Percentiles rank a stretch among this genome's conserved stretches.
Evolutionary conservation across 2,329 filamentous ascomycete species (phyloP).

Genomic region (Dactylellina parvicollis): DNA sequence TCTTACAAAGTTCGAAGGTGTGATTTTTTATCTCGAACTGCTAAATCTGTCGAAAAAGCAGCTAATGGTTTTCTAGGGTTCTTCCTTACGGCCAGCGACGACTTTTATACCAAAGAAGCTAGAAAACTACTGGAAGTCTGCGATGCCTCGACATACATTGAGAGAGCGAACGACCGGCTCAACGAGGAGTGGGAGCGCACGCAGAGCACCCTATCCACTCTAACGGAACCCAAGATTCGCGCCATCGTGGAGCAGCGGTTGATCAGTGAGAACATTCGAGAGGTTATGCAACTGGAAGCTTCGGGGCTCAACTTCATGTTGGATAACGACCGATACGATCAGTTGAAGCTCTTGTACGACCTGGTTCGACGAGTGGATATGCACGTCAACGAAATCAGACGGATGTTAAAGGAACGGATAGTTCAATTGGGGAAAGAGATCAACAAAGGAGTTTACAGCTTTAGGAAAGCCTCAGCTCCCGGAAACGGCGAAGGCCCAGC

Average conservation of each 20-base stretch:
- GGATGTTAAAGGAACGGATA: conserved; percentile 77
- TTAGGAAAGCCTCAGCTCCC: conserved; percentile 68
- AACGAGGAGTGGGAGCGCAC: conserved; percentile 84
- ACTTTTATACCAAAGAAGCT: conserved; percentile 81
- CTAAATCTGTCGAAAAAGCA: no score
- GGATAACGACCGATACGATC: conserved; percentile 82
- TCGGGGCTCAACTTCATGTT: conserved; percentile 90
- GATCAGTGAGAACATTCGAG: conserved; percentile 78
- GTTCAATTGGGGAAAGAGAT: conserved; percentile 83
- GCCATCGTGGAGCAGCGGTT: conserved; percentile 82
- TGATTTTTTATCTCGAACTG: no score
- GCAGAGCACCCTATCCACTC: conserved; percentile 78
- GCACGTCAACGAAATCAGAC: conserved; percentile 75
- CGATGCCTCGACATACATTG: conserved; percentile 83
- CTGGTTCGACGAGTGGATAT: conserved; percentile 80
- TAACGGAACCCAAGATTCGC: conserved; percentile 77
- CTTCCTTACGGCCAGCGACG: conserved; percentile 75
- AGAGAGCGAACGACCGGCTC: conserved; percentile 77
- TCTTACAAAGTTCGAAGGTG: conserved; percentile 79
- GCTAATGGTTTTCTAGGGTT: conserved; percentile 59
- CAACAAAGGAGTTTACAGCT: conserved; percentile 70
- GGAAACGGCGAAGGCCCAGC: conserved; percentile 62
- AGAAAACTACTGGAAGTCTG: conserved; percentile 77
- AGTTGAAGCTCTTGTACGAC: conserved; percentile 81
- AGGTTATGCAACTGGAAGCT: conserved; percentile 83